A percentile compares a stretch with the other conserved stretches of the same genome.
phyloP scores from a whole-genome alignment of 108 stramenopile genomes.

The Nannochloropsis granulata region DNA sequence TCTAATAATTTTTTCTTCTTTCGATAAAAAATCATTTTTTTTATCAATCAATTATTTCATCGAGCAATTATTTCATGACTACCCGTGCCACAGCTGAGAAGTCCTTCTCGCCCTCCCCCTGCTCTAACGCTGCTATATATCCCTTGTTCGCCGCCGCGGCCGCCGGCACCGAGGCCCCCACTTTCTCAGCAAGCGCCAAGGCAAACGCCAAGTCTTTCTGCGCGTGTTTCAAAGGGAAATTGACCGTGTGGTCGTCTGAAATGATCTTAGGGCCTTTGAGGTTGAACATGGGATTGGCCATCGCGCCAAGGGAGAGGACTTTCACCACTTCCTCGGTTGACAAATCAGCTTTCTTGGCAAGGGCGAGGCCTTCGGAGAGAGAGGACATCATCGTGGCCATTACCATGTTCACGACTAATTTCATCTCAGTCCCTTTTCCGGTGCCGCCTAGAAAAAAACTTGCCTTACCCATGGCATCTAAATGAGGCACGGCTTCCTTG shows the following conservation, averaged over 20 bases:
- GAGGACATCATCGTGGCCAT: conserved; percentile 81
- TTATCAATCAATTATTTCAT: too few relatives aligned
- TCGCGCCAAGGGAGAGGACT: conserved; percentile 74
- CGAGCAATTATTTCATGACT: neutral
- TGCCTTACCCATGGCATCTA: conserved; percentile 80
- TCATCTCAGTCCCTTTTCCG: conserved; percentile 71
- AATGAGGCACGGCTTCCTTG: conserved; percentile 33
- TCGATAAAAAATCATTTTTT: too few relatives aligned
- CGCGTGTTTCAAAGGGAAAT: conserved; percentile 86
- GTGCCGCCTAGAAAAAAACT: conserved; percentile 61
- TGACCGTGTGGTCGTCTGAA: conserved; percentile 56
- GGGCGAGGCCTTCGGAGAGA: conserved; percentile 57
- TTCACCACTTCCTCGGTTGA: conserved; percentile 59
- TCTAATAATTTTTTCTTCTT: too few relatives aligned
- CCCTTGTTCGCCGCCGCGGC: conserved; percentile 20
- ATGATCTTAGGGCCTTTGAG: conserved; percentile 84
- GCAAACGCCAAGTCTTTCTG: conserved; percentile 57
- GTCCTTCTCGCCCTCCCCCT: conserved; percentile 10
- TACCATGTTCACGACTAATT: conserved; percentile 77
- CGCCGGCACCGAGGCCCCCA: conserved; percentile 7
- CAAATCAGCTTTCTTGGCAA: conserved; percentile 59
- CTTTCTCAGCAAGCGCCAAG: conserved; percentile 9
- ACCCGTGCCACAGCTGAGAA: conserved; percentile 22
- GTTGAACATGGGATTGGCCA: conserved; percentile 60
- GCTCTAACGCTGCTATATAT: neutral